phyloP scores from a whole-genome alignment of 495 filamentous ascomycete species.

The Aspergillus sclerotioniger region DNA sequence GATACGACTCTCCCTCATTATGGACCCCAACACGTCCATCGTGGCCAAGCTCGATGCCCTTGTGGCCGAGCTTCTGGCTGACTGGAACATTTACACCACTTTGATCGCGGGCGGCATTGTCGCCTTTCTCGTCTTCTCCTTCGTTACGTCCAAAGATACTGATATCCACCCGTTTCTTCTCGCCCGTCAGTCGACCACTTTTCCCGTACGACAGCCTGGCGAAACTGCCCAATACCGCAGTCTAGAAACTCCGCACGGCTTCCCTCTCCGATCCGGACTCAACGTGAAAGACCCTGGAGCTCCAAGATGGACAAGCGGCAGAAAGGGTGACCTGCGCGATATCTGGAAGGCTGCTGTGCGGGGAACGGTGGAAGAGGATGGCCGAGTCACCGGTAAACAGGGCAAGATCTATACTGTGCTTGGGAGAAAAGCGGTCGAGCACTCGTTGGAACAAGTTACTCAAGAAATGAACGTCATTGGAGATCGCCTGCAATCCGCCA shows the following conservation, averaged over 20 bases:
- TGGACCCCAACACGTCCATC: constrained; percentile 51
- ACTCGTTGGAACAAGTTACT: constrained; percentile 68
- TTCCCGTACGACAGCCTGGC: constrained; percentile 76
- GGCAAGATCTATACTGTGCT: constrained; percentile 80
- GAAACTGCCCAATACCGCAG: constrained; percentile 82
- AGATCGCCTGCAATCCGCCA: constrained; percentile 62
- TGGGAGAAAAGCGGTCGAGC: constrained; percentile 69
- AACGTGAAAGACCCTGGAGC: constrained; percentile 80
- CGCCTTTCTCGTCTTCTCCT: constrained; percentile 61
- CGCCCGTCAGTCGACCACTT: constrained; percentile 73
- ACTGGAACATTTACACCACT: constrained; percentile 78
- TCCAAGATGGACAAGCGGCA: constrained; percentile 76
- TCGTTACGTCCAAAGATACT: constrained; percentile 64
- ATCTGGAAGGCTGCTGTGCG: constrained; percentile 78
- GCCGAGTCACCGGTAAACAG: constrained; percentile 55
- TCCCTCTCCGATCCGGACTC: constrained; percentile 77
- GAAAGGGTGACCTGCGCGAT: constrained; percentile 88
- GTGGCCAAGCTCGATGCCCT: constrained; percentile 64
- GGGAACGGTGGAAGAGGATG: constrained; percentile 60
- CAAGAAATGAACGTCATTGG: constrained; percentile 88
- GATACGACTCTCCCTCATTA: constrained; percentile 17
- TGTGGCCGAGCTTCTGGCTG: constrained; percentile 63
- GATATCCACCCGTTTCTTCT: constrained; percentile 91
- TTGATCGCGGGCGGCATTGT: constrained; percentile 57
- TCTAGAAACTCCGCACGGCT: constrained; percentile 76